A percentile compares a stretch with the other conserved stretches of the same genome.
These are phyloP conservation scores for Lactifluus rugatus DNA, from an alignment of 768 basidiomycete genomes.

Conservation along the genomic window DNA sequence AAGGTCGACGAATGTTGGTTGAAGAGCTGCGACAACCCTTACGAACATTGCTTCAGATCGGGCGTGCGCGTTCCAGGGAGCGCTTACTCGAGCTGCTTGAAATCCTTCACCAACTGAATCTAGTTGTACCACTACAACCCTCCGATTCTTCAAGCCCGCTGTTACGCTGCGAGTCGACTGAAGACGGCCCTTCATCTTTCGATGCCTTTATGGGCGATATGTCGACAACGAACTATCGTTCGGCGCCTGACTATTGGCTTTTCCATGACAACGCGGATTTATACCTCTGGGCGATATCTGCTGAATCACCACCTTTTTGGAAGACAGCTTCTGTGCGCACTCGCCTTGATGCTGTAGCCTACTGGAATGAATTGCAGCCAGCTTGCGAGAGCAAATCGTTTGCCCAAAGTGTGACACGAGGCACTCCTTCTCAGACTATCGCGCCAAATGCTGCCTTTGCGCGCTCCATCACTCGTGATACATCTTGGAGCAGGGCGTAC, in stretches of 20 bases:
- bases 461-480: constrained; percentile 46
- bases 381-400: constrained; percentile 35
- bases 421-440: constrained; percentile 22
- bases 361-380: constrained; percentile 48
- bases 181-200: constrained; percentile 38
- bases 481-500: constrained; percentile 55
- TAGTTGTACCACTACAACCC: constrained; percentile 48
- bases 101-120: constrained; percentile 44
- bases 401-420: constrained; percentile 17
- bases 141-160: constrained; percentile 34
- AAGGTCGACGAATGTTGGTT: constrained; percentile 41
- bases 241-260: constrained; percentile 56
- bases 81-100: constrained; percentile 55
- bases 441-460: constrained; percentile 27
- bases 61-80: constrained; percentile 46
- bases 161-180: constrained; percentile 37
- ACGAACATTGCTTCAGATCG: constrained; percentile 44
- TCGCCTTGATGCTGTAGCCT: constrained; percentile 33
- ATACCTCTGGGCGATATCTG: constrained; percentile 49
- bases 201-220: constrained; percentile 37
- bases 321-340: constrained; percentile 37
- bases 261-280: constrained; percentile 48
- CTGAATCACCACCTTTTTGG: constrained; percentile 44
- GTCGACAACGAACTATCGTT: constrained; percentile 34
- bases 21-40: constrained; percentile 44